A percentile compares a stretch with the other conserved stretches of the same genome.
These are phyloP conservation scores for Globisporangium nagaii DNA, from an alignment of 352 stramenopile species.

Conservation along the genomic window DNA sequence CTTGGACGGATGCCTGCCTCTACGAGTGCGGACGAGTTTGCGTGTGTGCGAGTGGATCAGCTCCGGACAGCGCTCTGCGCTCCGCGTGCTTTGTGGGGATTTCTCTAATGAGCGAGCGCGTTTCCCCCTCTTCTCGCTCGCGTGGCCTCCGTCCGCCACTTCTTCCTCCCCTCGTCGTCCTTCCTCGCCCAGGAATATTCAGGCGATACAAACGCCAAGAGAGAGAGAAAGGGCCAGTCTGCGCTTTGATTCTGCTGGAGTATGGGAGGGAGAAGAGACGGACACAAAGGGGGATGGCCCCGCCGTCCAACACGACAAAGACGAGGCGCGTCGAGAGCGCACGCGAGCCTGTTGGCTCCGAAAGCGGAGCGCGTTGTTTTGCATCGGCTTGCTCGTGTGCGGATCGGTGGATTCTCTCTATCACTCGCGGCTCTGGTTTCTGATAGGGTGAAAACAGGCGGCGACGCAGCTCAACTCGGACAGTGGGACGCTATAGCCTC, in stretches of 20 bases:
- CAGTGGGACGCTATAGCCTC: no score
- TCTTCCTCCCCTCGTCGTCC: no score
- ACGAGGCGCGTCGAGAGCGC: neutral
- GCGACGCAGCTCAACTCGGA: no score
- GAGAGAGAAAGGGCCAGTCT: constrained; percentile 4
- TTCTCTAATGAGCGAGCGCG: constrained; percentile 6
- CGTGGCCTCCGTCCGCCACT: neutral
- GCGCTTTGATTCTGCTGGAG: constrained; percentile 2
- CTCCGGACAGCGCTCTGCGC: neutral
- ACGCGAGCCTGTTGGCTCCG: neutral
- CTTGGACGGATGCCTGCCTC: no score
- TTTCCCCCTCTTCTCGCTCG: neutral
- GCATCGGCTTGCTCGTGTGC: neutral
- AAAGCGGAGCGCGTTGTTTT: neutral
- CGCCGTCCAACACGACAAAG: neutral
- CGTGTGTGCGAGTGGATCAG: neutral
- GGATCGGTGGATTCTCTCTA: no score
- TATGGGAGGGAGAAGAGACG: constrained; percentile 3
- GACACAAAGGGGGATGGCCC: neutral
- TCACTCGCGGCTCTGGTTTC: no score
- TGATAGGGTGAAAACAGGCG: no score
- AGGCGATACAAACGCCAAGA: constrained; percentile 2
- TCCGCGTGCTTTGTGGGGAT: constrained; percentile 2
- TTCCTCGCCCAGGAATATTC: neutral
- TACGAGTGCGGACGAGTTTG: no score